Conservation (phyloP, 768 basidiomycete genomes). For the Xerocomellus dryophilus region DNA sequence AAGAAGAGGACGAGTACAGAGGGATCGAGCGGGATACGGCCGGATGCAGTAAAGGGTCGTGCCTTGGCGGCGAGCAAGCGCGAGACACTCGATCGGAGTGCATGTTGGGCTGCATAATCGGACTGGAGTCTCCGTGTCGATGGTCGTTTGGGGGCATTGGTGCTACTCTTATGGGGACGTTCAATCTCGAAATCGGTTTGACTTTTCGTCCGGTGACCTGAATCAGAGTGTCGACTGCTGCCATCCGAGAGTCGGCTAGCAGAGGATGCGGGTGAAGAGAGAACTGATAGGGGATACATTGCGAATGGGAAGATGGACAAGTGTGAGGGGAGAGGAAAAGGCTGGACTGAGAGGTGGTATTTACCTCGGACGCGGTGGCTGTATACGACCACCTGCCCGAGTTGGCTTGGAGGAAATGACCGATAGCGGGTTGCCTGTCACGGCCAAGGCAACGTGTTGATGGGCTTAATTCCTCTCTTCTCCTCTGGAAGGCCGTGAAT, state of each 20-base stretch:
- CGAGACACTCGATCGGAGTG: conserved; percentile 54
- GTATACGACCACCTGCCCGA: conserved; percentile 31
- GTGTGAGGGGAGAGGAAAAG: conserved; percentile 12
- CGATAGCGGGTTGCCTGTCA: conserved; percentile 31
- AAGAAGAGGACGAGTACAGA: conserved; percentile 71
- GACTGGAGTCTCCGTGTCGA: conserved; percentile 33
- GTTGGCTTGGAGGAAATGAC: conserved; percentile 29
- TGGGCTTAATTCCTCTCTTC: conserved; percentile 16
- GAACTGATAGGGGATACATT: conserved; percentile 31
- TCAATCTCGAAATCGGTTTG: conserved; percentile 67
- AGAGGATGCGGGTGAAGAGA: conserved; percentile 33
- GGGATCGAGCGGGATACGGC: conserved; percentile 69
- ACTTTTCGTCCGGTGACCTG: conserved; percentile 39
- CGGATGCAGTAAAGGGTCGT: conserved; percentile 61
- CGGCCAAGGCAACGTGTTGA: conserved; percentile 36
- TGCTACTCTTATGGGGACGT: conserved; percentile 40
- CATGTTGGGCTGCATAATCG: conserved; percentile 50
- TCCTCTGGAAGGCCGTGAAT: conserved; percentile 27
- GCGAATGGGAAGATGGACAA: conserved; percentile 5
- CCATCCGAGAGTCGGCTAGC: conserved; percentile 41
- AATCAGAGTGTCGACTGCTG: conserved; percentile 34
- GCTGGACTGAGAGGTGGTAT: conserved; percentile 21
- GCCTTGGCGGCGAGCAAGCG: conserved; percentile 57
- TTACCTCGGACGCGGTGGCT: conserved; percentile 34
- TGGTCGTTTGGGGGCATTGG: conserved; percentile 31